A percentile compares a stretch with the other conserved stretches of the same genome.
phyloP scores from a whole-genome alignment of 768 basidiomycete genomes.

The Holtermannia corniformis region DNA sequence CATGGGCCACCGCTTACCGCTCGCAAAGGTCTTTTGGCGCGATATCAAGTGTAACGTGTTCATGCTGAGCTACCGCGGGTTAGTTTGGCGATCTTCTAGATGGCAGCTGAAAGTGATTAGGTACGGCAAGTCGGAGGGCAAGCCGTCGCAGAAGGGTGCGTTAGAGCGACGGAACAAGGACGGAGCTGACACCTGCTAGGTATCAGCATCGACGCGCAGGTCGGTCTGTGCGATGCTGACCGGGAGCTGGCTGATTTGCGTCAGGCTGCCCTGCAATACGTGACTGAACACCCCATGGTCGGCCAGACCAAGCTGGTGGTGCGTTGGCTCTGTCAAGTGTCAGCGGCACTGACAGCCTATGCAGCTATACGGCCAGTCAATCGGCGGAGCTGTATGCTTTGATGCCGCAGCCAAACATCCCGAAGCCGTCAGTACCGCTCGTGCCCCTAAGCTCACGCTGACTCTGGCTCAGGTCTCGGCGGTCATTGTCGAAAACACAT shows the following conservation, averaged over 20 bases:
- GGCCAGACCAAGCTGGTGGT: slow-evolving; percentile 60
- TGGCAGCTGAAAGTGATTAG: slow-evolving; percentile 42
- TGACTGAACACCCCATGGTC: slow-evolving; percentile 56
- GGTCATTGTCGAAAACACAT: slow-evolving; percentile 87
- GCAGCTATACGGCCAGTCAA: slow-evolving; percentile 49
- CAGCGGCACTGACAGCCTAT: slow-evolving; percentile 50
- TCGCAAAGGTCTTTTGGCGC: slow-evolving; percentile 70
- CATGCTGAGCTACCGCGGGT: slow-evolving; percentile 91
- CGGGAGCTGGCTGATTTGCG: slow-evolving; percentile 2
- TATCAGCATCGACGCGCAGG: slow-evolving; percentile 74
- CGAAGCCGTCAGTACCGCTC: slow-evolving; percentile 48
- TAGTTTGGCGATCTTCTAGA: slow-evolving; percentile 28
- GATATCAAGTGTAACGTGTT: slow-evolving; percentile 86
- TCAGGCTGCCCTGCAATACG: slow-evolving; percentile 56
- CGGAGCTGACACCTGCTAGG: slow-evolving; percentile 44
- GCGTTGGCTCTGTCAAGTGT: neutral
- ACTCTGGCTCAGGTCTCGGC: slow-evolving; percentile 54
- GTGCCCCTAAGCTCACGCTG: neutral
- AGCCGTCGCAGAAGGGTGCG: slow-evolving; percentile 71
- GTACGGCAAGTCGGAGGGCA: slow-evolving; percentile 80
- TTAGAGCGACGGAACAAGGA: neutral
- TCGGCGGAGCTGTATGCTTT: slow-evolving; percentile 82
- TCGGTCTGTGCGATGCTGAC: no score
- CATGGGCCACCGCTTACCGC: slow-evolving; percentile 75
- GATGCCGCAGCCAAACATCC: slow-evolving; percentile 75